phyloP scores from a whole-genome alignment of 495 filamentous ascomycete genomes.

The Penicillium pulvis region DNA sequence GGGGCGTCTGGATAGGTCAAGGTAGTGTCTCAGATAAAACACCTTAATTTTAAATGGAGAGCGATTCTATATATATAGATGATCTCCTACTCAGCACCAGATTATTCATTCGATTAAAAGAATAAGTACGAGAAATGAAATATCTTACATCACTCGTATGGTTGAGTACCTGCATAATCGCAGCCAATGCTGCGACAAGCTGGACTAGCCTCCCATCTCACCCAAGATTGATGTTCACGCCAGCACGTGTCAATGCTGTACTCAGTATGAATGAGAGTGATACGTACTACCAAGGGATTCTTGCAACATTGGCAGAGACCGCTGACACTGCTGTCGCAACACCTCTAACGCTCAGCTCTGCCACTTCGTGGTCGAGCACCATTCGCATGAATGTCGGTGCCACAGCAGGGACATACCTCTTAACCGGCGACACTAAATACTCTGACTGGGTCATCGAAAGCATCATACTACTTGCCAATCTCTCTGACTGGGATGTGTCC shows the following conservation, averaged over 20 bases:
- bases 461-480: background rate
- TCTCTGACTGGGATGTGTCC: background rate
- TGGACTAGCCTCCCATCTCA: background rate
- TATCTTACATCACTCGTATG: too few relatives aligned
- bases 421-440: background rate
- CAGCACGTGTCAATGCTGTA: background rate
- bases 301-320: background rate
- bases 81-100: too few relatives aligned
- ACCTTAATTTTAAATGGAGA: too few relatives aligned
- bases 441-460: background rate
- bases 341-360: background rate
- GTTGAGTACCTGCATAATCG: too few relatives aligned
- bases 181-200: background rate
- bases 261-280: background rate
- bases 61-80: too few relatives aligned
- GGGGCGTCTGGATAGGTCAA: too few relatives aligned
- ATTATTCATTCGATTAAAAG: too few relatives aligned
- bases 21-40: too few relatives aligned
- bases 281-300: background rate
- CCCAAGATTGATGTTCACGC: constrained; percentile 1
- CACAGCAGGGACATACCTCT: background rate
- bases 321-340: background rate
- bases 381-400: constrained; percentile 1
- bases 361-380: background rate
- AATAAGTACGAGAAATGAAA: too few relatives aligned